Conservation (phyloP, 169 alveolate genomes). For the Cryptosporidium ubiquitum region DNA sequence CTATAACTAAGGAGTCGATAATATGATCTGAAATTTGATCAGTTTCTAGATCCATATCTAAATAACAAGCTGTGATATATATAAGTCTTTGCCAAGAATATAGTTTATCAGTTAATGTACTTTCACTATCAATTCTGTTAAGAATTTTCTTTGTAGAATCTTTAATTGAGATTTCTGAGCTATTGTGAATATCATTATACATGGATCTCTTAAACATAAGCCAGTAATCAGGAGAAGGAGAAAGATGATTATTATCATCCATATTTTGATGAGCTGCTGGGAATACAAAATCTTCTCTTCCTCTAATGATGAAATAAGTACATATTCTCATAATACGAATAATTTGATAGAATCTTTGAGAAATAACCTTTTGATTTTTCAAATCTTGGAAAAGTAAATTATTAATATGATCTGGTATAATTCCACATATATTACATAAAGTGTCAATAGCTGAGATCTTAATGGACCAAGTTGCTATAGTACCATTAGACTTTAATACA, state of each 20-base stretch:
- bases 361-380: conserved; percentile 39
- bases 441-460: conserved; percentile 79
- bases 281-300: conserved; percentile 79
- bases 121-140: conserved; percentile 73
- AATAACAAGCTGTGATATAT: conserved; percentile 34
- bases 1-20: not conserved
- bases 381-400: conserved; percentile 55
- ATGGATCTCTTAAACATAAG: conserved; percentile 48
- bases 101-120: conserved; percentile 77
- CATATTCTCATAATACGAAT: conserved; percentile 83
- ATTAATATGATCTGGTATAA: conserved; percentile 78
- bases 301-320: conserved; percentile 82
- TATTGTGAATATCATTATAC: conserved; percentile 25
- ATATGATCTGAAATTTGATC: not conserved
- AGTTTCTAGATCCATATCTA: not conserved
- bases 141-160: conserved; percentile 33
- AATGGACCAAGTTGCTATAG: conserved; percentile 79
- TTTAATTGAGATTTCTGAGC: conserved; percentile 8
- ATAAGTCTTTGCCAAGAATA: conserved; percentile 86
- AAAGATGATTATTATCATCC: conserved; percentile 65
- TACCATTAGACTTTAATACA: conserved; percentile 73
- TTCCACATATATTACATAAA: conserved; percentile 79
- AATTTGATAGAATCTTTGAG: conserved; percentile 77
- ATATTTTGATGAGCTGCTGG: conserved; percentile 72
- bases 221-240: conserved; percentile 81